Evolutionary conservation across 2,329 filamentous ascomycete species (phyloP).

Genomic region (Thelonectria discophora): DNA sequence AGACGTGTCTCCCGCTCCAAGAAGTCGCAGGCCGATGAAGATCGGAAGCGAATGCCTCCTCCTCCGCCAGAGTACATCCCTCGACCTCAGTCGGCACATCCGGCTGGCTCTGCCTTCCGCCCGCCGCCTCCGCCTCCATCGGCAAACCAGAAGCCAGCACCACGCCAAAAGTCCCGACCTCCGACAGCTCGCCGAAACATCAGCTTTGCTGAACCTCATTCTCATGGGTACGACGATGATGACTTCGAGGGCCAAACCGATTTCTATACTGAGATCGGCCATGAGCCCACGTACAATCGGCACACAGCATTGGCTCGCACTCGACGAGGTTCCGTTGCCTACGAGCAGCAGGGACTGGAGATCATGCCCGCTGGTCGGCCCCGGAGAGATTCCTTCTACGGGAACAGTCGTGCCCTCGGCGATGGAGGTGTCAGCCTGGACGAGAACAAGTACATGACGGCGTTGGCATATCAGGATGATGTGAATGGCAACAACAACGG

Average conservation of each 20-base stretch:
- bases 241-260: conserved; percentile 47
- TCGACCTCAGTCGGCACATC: conserved; percentile 49
- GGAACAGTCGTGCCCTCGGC: conserved; percentile 46
- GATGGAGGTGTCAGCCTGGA: conserved; percentile 48
- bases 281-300: conserved; percentile 46
- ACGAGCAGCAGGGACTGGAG: conserved; percentile 51
- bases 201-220: conserved; percentile 45
- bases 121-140: conserved; percentile 34
- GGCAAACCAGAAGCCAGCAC: conserved; percentile 34
- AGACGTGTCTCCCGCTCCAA: conserved; percentile 55
- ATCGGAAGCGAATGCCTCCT: conserved; percentile 60
- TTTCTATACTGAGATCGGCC: conserved; percentile 53
- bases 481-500: conserved; percentile 55
- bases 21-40: conserved; percentile 52
- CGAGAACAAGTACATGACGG: conserved; percentile 51
- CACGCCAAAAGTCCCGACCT: conserved; percentile 45
- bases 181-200: conserved; percentile 44
- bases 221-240: conserved; percentile 50
- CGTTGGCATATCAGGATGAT: conserved; percentile 61
- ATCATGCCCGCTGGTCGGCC: conserved; percentile 49
- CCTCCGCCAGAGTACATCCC: conserved; percentile 55
- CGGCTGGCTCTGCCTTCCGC: conserved; percentile 43
- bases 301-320: conserved; percentile 47
- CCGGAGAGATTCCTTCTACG: conserved; percentile 55
- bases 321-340: conserved; percentile 48